Evolutionary conservation across 1,139 yeast species (phyloP), one percentile per base, ranked within the genome.

Genomic region (Debaryomyces sp.): DNA sequence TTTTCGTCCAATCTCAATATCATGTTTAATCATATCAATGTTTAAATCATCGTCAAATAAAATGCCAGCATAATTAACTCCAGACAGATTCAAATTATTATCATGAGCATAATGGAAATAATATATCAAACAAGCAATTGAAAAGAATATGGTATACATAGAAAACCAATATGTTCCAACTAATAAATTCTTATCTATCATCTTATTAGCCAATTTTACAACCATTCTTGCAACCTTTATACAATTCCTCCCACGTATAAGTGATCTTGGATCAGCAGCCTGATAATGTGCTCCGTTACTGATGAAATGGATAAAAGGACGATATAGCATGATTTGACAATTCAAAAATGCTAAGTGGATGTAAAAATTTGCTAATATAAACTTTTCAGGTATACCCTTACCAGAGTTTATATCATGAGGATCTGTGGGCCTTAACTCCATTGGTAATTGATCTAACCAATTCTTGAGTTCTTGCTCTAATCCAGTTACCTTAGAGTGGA

Each of bases 101-200:
- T 73, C 71, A 55, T 75, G 73, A 5, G 80, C 80, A 64, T 88
- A 95, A 65, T 89, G 96, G 50, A 85, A 88, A 62, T 89, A 91
- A 61, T 87, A 91, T 8, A 89, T 84, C 58, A 91, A 74, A 58
- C 96, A 89, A 0, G 97, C 96, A 48, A 91, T 91, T 3, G 96
- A 85, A 63, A 89, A 91, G 64, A 91, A 91, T n/a, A 91, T 87
- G 0, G 97, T 89, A 64, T 91, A 91, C 66, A 88, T 87, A 13
- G 95, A 86, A 63, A 90, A 91, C 97, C 97, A 90, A 64, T 91
- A 91, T 2, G 96, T 89, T 1, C 97, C 97, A 52, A 88, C 83
- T 48, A 91, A 73, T 61, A 89, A 77, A 52, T 87, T 79, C 53
- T 84, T 84, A 54, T 82, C 82, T 53, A 88, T 83, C 89, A 91